Evolutionary conservation across 257 asterid genomes (phyloP).

Genomic region (Nicotiana undulata): DNA sequence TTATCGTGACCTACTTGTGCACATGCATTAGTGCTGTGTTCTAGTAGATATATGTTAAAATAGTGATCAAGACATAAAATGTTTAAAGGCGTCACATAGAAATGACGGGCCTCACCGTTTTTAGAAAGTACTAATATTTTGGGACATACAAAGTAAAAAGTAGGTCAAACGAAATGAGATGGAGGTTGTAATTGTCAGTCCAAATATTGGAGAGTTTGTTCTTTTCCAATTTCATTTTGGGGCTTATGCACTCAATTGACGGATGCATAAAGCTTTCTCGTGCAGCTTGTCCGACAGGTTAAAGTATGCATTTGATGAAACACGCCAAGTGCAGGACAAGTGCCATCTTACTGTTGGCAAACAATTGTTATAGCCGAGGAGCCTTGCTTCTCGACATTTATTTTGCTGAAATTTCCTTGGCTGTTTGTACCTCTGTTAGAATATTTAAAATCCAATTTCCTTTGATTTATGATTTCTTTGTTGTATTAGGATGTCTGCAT

Average conservation of each 20-base stretch:
- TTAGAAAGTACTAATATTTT: neutral
- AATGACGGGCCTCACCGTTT: neutral
- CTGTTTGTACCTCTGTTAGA: neutral
- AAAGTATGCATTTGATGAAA: neutral
- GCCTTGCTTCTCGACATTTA: neutral
- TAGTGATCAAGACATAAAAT: neutral
- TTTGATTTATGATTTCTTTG: neutral
- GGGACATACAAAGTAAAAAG: neutral
- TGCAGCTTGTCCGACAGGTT: neutral
- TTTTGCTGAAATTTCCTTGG: neutral
- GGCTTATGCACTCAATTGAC: neutral
- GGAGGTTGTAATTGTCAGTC: neutral
- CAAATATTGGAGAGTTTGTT: neutral
- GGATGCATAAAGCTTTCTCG: neutral
- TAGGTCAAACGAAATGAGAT: neutral
- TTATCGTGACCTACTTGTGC: neutral
- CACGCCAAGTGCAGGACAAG: neutral
- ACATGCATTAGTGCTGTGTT: neutral
- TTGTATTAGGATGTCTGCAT: slow-evolving; percentile 64
- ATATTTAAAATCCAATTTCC: neutral
- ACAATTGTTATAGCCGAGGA: neutral
- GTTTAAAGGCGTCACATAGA: neutral
- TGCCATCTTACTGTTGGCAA: neutral
- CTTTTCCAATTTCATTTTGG: neutral
- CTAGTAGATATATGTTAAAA: neutral